phyloP scores from a whole-genome alignment of 805 yeast genomes.

The Starmerella apicola region DNA sequence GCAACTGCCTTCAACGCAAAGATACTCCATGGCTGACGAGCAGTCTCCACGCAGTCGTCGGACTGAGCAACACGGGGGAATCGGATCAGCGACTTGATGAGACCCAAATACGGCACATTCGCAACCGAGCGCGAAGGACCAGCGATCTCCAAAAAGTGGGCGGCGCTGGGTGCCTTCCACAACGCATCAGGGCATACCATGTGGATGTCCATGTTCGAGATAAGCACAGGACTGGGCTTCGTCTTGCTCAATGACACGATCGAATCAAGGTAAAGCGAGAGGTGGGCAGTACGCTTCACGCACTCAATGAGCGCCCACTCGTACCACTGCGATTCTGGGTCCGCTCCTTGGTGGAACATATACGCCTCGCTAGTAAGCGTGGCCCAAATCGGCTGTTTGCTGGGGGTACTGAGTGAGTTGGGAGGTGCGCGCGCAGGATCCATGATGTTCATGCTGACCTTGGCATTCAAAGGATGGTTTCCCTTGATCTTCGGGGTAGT shows the following conservation, averaged over 20 bases:
- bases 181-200: constrained; percentile 23
- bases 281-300: constrained; percentile 28
- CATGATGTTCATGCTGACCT: too few relatives aligned
- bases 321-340: constrained; percentile 31
- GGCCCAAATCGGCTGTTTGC: constrained; percentile 22
- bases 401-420: constrained; percentile 1
- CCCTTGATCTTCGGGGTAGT: background rate
- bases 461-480: background rate
- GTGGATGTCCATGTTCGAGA: constrained; percentile 25
- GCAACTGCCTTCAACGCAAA: constrained; percentile 21
- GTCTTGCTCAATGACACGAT: constrained; percentile 14
- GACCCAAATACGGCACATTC: constrained; percentile 24
- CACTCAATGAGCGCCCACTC: constrained; percentile 38
- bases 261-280: constrained; percentile 23
- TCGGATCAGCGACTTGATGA: constrained; percentile 25
- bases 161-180: constrained; percentile 22
- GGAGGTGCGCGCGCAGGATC: too few relatives aligned
- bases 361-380: constrained; percentile 21
- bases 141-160: constrained; percentile 22
- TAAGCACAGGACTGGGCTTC: constrained; percentile 16
- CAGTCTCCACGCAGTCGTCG: background rate
- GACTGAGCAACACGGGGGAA: constrained; percentile 22
- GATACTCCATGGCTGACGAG: constrained; percentile 16
- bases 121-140: constrained; percentile 20
- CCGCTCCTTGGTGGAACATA: constrained; percentile 22